Evolutionary conservation across 2,329 filamentous ascomycete species (phyloP), one percentile per base, ranked within the genome.

Genomic region (Penicillium sp.): DNA sequence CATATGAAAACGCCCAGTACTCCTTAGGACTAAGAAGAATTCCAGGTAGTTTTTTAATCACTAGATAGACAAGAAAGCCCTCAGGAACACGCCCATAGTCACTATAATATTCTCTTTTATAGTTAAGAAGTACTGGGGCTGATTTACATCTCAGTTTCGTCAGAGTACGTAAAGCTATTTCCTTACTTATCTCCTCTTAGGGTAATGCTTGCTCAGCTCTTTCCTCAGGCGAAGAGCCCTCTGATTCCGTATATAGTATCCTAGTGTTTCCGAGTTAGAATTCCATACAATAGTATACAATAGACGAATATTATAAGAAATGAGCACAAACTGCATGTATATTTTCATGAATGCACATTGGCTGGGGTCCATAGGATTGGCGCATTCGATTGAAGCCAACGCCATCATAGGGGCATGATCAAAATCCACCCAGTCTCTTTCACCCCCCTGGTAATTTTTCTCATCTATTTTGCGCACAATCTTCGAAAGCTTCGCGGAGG

Each of bases 301-400:
- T n/a, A n/a, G 14, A 35, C 26, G 21, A n/a, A 50, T 38, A 1
- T 14, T 33, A 50, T 24, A 33, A 38, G 47, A 35, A 49, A 12
- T 49, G 47, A 33, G 18, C n/a, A 50, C 47, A n/a, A 24, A 50
- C 47, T 50, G 47, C 5, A 40, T 50, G 47, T 50, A 50, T 2
- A 40, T 38, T 38, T 50, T 50, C 47, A 50, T 14, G 35, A 38
- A n/a, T n/a, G n/a, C n/a, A n/a, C n/a, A n/a, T n/a, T n/a, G n/a
- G n/a, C n/a, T n/a, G n/a, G n/a, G n/a, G n/a, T n/a, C n/a, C n/a
- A n/a, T n/a, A n/a, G n/a, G n/a, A n/a, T n/a, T n/a, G n/a, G n/a
- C n/a, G n/a, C n/a, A n/a, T n/a, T n/a, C n/a, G n/a, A n/a, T n/a
- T n/a, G n/a, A n/a, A n/a, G n/a, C n/a, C n/a, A n/a, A n/a, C n/a